Evolutionary conservation across 129 eudicot species (phyloP).

Genomic region (Pseudognaphalium luteoalbum): DNA sequence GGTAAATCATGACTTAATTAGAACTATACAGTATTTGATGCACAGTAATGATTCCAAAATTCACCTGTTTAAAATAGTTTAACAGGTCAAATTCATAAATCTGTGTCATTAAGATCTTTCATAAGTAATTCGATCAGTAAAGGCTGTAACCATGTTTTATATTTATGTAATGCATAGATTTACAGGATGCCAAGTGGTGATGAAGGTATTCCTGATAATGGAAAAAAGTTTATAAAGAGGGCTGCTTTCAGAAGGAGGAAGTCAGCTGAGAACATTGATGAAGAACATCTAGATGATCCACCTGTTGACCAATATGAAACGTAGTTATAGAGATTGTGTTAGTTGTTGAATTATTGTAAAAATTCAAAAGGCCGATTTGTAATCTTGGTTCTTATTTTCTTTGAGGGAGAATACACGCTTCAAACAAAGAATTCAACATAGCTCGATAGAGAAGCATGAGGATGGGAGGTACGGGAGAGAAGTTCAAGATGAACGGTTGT

Average conservation of each 20-base stretch:
- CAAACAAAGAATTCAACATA: not conserved
- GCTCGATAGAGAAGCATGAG: not conserved
- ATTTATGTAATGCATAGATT: constrained; percentile 42
- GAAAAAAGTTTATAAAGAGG: constrained; percentile 54
- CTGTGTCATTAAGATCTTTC: not conserved
- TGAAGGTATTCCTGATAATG: constrained; percentile 37
- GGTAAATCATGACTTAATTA: too few relatives aligned
- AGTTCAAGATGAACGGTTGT: not conserved
- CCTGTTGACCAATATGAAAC: constrained; percentile 32
- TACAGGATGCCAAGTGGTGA: constrained; percentile 65
- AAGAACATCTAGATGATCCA: constrained; percentile 21
- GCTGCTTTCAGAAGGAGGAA: constrained; percentile 61
- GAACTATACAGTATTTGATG: too few relatives aligned
- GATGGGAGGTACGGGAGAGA: not conserved
- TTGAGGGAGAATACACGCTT: not conserved
- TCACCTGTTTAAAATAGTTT: not conserved
- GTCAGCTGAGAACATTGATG: constrained; percentile 42
- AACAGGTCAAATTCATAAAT: not conserved
- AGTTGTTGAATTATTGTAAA: constrained; percentile 7
- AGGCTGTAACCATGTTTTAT: constrained; percentile 13
- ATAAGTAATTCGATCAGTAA: not conserved
- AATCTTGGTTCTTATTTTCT: not conserved
- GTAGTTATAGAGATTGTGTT: constrained; percentile 18
- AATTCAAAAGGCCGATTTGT: not conserved
- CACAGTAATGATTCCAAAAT: not conserved